These are phyloP conservation scores for Verticillium nubilum DNA, from an alignment of 2,329 filamentous ascomycete genomes.

Conservation along the genomic window DNA sequence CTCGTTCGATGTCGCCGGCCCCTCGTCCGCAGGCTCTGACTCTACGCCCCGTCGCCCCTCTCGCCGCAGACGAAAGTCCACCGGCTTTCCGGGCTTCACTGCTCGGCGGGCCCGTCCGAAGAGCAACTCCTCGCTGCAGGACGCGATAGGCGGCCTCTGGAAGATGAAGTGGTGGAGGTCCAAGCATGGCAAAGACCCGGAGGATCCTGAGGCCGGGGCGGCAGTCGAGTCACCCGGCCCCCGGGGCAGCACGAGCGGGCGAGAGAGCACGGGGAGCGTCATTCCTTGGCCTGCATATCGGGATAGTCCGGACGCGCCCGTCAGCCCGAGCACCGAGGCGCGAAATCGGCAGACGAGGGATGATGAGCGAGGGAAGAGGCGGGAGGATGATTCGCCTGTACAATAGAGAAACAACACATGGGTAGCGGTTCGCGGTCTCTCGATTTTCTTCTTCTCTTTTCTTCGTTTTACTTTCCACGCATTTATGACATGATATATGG, in stretches of 20 bases:
- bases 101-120: slow-evolving; percentile 40
- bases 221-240: slow-evolving; percentile 11
- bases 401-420: slow-evolving; percentile 14
- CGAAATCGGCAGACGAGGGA: background rate
- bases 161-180: slow-evolving; percentile 50
- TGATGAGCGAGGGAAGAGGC: slow-evolving; percentile 2
- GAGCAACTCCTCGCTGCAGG: slow-evolving; percentile 37
- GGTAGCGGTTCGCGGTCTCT: slow-evolving; percentile 1
- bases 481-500: background rate
- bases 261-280: background rate
- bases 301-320: slow-evolving; percentile 12
- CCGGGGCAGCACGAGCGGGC: background rate
- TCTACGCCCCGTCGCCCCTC: slow-evolving; percentile 14
- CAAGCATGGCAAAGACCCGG: background rate
- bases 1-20: slow-evolving; percentile 10
- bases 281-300: slow-evolving; percentile 10
- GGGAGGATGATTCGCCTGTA: slow-evolving; percentile 24
- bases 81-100: slow-evolving; percentile 56
- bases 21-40: slow-evolving; percentile 6
- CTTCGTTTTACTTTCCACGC: background rate
- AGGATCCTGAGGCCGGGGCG: slow-evolving; percentile 10
- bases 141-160: slow-evolving; percentile 46
- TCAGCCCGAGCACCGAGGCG: background rate
- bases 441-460: slow-evolving; percentile 6
- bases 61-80: slow-evolving; percentile 48